phyloP scores from a whole-genome alignment of 805 yeast genomes.

The Cephaloascus fragrans region DNA sequence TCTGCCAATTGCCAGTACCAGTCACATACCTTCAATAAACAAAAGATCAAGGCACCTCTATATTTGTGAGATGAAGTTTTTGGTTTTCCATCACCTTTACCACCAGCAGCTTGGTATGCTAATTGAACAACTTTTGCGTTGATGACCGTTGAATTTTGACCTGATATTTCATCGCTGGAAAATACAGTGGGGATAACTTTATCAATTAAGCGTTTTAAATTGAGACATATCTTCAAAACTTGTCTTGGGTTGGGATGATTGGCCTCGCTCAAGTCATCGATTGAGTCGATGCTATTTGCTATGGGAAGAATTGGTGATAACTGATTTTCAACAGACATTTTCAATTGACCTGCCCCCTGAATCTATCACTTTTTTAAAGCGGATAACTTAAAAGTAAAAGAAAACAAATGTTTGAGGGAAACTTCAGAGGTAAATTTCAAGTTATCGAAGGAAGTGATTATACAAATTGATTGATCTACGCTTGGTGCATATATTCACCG shows the following conservation, averaged over 20 bases:
- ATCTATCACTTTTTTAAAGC: too few relatives aligned
- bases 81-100: slow-evolving; percentile 47
- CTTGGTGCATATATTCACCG: too few relatives aligned
- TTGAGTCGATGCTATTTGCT: too few relatives aligned
- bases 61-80: slow-evolving; percentile 53
- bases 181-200: slow-evolving; percentile 59
- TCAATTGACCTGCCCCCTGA: too few relatives aligned
- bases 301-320: too few relatives aligned
- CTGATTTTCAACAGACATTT: too few relatives aligned
- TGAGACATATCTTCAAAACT: slow-evolving; percentile 57
- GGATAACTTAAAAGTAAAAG: too few relatives aligned
- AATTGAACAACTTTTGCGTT: slow-evolving; percentile 48
- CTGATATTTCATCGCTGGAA: slow-evolving; percentile 35
- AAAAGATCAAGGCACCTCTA: slow-evolving; percentile 59
- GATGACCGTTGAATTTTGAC: slow-evolving; percentile 50
- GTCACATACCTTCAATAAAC: slow-evolving; percentile 61
- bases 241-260: slow-evolving; percentile 53
- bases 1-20: slow-evolving; percentile 64
- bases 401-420: too few relatives aligned
- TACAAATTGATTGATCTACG: too few relatives aligned
- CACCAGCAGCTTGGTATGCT: slow-evolving; percentile 72
- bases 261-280: not conserved
- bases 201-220: slow-evolving; percentile 67
- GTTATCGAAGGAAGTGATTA: too few relatives aligned
- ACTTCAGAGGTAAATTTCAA: too few relatives aligned